phyloP scores from a whole-genome alignment of 2,329 filamentous ascomycete genomes.

The Nemania abortiva region DNA sequence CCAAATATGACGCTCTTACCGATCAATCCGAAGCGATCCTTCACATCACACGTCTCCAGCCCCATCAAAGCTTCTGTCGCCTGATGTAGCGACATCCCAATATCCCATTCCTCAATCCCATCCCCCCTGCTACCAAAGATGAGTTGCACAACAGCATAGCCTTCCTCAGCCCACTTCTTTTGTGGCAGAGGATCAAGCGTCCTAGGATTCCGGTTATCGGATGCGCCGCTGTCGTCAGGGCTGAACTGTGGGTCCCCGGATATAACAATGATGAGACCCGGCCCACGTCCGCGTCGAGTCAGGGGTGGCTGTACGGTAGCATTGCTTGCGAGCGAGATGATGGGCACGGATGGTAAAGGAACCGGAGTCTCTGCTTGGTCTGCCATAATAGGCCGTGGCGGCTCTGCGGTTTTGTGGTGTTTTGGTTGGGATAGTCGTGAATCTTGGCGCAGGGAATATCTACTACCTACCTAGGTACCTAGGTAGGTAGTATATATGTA shows the following conservation, averaged over 20 bases:
- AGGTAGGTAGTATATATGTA: too few relatives aligned
- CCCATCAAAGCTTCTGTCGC: slow-evolving; percentile 39
- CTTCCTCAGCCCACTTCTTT: slow-evolving; percentile 79
- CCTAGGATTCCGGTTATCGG: slow-evolving; percentile 27
- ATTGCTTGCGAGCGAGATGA: slow-evolving; percentile 28
- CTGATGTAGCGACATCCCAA: slow-evolving; percentile 19
- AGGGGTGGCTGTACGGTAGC: slow-evolving; percentile 48
- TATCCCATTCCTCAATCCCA: slow-evolving; percentile 26
- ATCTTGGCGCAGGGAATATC: not conserved
- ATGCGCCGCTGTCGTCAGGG: slow-evolving; percentile 1
- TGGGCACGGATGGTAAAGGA: slow-evolving; percentile 34
- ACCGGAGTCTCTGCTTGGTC: slow-evolving; percentile 13
- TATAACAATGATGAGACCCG: slow-evolving; percentile 54
- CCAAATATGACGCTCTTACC: slow-evolving; percentile 44
- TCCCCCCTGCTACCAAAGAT: slow-evolving; percentile 45
- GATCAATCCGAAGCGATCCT: slow-evolving; percentile 56
- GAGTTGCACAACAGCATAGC: slow-evolving; percentile 71
- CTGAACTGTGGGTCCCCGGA: slow-evolving; percentile 33
- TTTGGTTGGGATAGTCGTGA: not conserved
- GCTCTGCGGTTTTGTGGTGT: not conserved
- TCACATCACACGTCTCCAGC: slow-evolving; percentile 52
- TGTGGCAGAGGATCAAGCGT: slow-evolving; percentile 64
- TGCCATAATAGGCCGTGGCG: not conserved
- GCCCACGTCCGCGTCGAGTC: slow-evolving; percentile 54
- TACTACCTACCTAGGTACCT: too few relatives aligned